phyloP scores from a whole-genome alignment of 1,284 basidiomycete genomes.

The Boletus hoseneyae region DNA sequence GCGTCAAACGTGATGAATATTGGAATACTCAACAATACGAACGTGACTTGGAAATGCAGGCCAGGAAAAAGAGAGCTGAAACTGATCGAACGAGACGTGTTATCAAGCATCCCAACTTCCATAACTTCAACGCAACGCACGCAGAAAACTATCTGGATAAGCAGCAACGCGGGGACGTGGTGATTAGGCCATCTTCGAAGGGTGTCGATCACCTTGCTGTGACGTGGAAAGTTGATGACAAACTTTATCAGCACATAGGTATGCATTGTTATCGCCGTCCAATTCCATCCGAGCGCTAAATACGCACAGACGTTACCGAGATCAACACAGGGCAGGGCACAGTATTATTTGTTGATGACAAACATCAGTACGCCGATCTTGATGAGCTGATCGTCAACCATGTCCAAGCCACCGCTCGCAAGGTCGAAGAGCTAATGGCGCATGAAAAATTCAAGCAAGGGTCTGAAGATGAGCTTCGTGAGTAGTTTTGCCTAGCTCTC shows the following conservation, averaged over 20 bases:
- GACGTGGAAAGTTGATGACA: slow-evolving; percentile 99
- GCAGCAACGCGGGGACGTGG: slow-evolving; percentile 91
- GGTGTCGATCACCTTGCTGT: slow-evolving; percentile 93
- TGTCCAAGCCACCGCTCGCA: slow-evolving; percentile 90
- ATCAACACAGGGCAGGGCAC: slow-evolving; percentile 73
- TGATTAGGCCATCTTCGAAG: slow-evolving; percentile 95
- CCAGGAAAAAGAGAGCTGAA: slow-evolving; percentile 83
- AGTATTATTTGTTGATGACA: slow-evolving; percentile 76
- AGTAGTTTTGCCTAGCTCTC: slow-evolving; percentile 35
- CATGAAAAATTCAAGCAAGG: slow-evolving; percentile 96
- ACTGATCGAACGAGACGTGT: slow-evolving; percentile 77
- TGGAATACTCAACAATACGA: slow-evolving; percentile 70
- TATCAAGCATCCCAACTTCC: slow-evolving; percentile 98
- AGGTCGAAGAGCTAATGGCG: slow-evolving; percentile 92
- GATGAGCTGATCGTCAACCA: slow-evolving; percentile 99
- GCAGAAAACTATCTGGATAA: slow-evolving; percentile 90
- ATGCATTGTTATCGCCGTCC: slow-evolving; percentile 14
- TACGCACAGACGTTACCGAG: slow-evolving; percentile 80
- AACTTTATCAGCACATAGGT: slow-evolving; percentile 97
- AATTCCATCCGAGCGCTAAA: slow-evolving; percentile 9
- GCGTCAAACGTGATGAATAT: slow-evolving; percentile 56
- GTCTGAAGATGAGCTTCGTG: slow-evolving; percentile 86
- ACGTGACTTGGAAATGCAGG: slow-evolving; percentile 72
- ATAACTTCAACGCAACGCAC: slow-evolving; percentile 89
- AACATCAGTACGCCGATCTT: slow-evolving; percentile 89